Percentiles rank a stretch among this genome's conserved stretches.
Evolutionary conservation across 169 alveolate species (phyloP).

Genomic region (Eimeria tenella): DNA sequence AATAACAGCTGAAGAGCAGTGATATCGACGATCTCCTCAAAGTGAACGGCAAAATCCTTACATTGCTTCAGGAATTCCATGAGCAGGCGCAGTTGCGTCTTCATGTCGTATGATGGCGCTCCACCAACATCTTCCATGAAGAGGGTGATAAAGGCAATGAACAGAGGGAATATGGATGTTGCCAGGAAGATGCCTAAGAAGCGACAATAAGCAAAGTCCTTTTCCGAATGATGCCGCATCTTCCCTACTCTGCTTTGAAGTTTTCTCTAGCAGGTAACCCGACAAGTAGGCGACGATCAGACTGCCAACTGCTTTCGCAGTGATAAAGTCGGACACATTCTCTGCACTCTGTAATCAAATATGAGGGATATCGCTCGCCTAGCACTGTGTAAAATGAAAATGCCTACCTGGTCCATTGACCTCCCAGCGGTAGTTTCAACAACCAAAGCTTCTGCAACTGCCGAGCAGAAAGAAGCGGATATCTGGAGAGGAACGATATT

Average conservation of each 20-base stretch:
- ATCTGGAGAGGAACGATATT: constrained; percentile 46
- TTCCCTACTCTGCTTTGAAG: constrained; percentile 86
- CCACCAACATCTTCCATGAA: constrained; percentile 89
- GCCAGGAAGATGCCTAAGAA: constrained; percentile 87
- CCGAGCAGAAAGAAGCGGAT: constrained; percentile 90
- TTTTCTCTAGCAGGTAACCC: constrained; percentile 93
- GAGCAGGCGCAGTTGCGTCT: constrained; percentile 88
- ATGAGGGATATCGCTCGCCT: neutral
- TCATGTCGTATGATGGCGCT: constrained; percentile 80
- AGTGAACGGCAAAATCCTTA: neutral
- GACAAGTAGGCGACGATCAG: constrained; percentile 95
- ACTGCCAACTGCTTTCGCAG: constrained; percentile 93
- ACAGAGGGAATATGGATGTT: constrained; percentile 93
- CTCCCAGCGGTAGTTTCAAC: constrained; percentile 84
- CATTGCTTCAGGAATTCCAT: constrained; percentile 90
- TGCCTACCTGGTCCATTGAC: constrained; percentile 77
- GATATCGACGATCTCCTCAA: neutral
- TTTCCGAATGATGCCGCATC: neutral
- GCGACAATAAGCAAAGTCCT: neutral
- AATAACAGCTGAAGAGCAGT: constrained; percentile 81
- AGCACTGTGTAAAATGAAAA: neutral
- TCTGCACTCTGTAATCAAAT: constrained; percentile 77
- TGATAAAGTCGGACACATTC: constrained; percentile 92
- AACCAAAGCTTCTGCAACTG: constrained; percentile 93
- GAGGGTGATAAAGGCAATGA: constrained; percentile 88